These are phyloP conservation scores for Trichocladium uniseriatum DNA, from an alignment of 495 filamentous ascomycete genomes.

Conservation along the genomic window DNA sequence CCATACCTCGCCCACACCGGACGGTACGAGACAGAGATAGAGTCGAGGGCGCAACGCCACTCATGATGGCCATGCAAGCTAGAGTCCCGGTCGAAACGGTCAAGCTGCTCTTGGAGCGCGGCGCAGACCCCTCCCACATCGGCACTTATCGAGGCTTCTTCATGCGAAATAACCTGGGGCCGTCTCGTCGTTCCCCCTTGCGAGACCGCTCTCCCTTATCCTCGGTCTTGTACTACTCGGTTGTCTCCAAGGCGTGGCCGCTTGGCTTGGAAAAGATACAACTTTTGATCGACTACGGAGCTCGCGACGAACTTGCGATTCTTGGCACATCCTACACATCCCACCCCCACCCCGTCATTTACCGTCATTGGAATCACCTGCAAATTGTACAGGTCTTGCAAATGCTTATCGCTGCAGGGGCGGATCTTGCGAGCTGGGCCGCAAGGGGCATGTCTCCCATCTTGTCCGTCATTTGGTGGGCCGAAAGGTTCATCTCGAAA, in stretches of 20 bases:
- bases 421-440: constrained; percentile 1
- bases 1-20: no score
- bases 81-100: constrained; percentile 14
- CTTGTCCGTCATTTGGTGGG: constrained; percentile 6
- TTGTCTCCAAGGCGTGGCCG: no score
- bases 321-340: no score
- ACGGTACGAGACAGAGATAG: no score
- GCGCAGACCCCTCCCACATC: constrained; percentile 2
- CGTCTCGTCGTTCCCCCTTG: background rate
- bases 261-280: constrained; percentile 7
- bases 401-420: background rate
- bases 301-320: no score
- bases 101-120: constrained; percentile 8
- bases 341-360: background rate
- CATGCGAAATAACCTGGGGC: no score
- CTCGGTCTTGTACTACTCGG: background rate
- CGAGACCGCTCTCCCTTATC: background rate
- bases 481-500: background rate
- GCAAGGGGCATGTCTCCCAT: background rate
- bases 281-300: constrained; percentile 1
- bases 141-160: background rate
- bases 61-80: constrained; percentile 8
- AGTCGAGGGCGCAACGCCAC: background rate
- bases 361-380: background rate
- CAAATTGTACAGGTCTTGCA: background rate